These are phyloP conservation scores for Galium porrigens DNA, from an alignment of 305 asterid genomes.

Conservation along the genomic window DNA sequence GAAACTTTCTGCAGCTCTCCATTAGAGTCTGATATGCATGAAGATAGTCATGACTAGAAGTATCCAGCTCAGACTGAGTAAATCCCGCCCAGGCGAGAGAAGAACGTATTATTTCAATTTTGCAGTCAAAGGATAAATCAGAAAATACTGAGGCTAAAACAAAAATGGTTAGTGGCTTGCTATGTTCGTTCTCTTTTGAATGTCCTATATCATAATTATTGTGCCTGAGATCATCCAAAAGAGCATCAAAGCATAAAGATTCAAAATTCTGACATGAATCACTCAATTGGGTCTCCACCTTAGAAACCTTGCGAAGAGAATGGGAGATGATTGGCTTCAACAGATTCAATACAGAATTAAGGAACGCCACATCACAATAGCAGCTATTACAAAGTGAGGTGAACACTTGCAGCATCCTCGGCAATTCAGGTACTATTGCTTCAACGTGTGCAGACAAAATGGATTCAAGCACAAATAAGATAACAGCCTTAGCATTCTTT, in stretches of 20 bases:
- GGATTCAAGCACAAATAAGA: conserved; percentile 78
- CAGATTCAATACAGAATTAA: conserved; percentile 53
- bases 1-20: conserved; percentile 48
- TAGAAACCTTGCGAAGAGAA: conserved; percentile 56
- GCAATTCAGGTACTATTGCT: conserved; percentile 77
- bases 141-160: conserved; percentile 62
- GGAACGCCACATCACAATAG: conserved; percentile 74
- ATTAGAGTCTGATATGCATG: conserved; percentile 74
- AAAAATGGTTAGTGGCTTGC: conserved; percentile 54
- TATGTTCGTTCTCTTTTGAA: conserved; percentile 29
- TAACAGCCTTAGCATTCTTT: conserved; percentile 82
- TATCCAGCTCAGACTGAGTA: conserved; percentile 43
- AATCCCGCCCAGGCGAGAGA: conserved; percentile 56
- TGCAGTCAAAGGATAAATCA: conserved; percentile 51
- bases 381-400: conserved; percentile 57
- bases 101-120: conserved; percentile 43
- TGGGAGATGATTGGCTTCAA: conserved; percentile 66
- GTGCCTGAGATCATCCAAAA: conserved; percentile 38
- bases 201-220: conserved; percentile 23
- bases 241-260: conserved; percentile 74
- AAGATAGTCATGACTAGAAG: conserved; percentile 55
- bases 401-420: conserved; percentile 64
- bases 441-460: conserved; percentile 81
- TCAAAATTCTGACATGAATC: conserved; percentile 59
- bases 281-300: conserved; percentile 36